Evolutionary conservation across 805 yeast genomes (phyloP).

Genomic region (Candida chauliodis): DNA sequence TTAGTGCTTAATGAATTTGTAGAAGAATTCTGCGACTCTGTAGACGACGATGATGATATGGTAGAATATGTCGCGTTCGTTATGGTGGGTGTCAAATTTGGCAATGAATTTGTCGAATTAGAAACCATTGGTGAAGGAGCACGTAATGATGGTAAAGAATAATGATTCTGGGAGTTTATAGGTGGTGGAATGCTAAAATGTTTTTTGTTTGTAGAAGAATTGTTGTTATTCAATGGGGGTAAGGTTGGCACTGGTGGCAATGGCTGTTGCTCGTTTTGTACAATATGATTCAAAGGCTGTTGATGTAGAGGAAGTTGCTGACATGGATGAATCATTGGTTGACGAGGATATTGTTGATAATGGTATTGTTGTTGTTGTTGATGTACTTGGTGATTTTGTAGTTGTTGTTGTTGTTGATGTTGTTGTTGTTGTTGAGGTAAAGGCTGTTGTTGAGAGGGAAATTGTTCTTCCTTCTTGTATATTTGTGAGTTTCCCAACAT

Average conservation of each 20-base stretch:
- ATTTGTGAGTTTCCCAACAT: conserved; percentile 6
- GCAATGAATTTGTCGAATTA: not conserved
- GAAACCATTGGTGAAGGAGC: conserved; percentile 2
- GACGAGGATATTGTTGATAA: not conserved
- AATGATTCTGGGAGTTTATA: conserved; percentile 1
- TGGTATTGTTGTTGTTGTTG: conserved; percentile 5
- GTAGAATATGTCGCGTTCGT: conserved; percentile 6
- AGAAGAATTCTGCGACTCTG: conserved; percentile 2
- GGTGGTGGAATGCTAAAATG: conserved; percentile 4
- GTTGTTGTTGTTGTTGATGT: conserved; percentile 7
- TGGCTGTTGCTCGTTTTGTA: not conserved
- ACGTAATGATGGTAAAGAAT: conserved; percentile 4
- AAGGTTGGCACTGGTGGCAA: conserved; percentile 6
- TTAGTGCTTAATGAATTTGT: not conserved
- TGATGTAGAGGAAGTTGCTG: not conserved
- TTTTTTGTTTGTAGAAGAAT: not conserved
- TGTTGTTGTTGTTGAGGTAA: not conserved
- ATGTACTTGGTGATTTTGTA: not conserved
- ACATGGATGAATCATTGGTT: conserved; percentile 1
- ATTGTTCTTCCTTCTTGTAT: conserved; percentile 1
- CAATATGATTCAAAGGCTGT: not conserved
- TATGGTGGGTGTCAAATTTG: conserved; percentile 3
- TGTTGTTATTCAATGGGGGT: not conserved
- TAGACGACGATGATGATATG: conserved; percentile 5
- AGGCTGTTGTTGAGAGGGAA: not conserved